Evolutionary conservation across 2,329 filamentous ascomycete genomes (phyloP).

Genomic region (Chaetomium olivaceum): DNA sequence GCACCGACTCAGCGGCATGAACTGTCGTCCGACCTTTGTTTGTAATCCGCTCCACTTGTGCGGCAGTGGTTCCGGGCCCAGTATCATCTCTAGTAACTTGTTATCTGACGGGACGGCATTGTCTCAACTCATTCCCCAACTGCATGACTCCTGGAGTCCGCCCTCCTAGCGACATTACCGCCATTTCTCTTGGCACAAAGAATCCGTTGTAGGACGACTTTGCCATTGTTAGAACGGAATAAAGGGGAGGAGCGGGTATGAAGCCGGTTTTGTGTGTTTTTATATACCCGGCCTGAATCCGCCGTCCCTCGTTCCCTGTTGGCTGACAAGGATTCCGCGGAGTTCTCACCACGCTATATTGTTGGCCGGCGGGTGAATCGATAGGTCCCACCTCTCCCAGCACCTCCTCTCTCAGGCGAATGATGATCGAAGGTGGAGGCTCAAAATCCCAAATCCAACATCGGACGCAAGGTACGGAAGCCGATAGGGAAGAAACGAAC

Average conservation of each 20-base stretch:
- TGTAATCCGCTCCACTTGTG: not conserved
- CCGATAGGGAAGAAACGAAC: too few species aligned
- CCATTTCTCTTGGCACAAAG: not conserved
- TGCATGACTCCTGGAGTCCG: not conserved
- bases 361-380: not conserved
- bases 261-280: not conserved
- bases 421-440: not conserved
- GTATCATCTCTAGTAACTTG: not conserved
- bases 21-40: not conserved
- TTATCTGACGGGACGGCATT: not conserved
- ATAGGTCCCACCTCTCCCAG: not conserved
- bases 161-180: not conserved
- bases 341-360: not conserved
- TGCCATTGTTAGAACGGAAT: not conserved
- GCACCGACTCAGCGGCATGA: not conserved
- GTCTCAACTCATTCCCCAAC: too few species aligned
- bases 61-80: not conserved
- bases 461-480: not conserved
- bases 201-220: too few species aligned
- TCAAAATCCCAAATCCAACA: not conserved
- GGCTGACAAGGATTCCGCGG: not conserved
- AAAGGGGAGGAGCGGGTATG: not conserved
- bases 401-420: not conserved
- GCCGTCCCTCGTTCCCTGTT: not conserved
- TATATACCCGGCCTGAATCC: not conserved